Evolutionary conservation across 2,329 filamentous ascomycete species (phyloP).

Genomic region (Ophiostoma populinum): DNA sequence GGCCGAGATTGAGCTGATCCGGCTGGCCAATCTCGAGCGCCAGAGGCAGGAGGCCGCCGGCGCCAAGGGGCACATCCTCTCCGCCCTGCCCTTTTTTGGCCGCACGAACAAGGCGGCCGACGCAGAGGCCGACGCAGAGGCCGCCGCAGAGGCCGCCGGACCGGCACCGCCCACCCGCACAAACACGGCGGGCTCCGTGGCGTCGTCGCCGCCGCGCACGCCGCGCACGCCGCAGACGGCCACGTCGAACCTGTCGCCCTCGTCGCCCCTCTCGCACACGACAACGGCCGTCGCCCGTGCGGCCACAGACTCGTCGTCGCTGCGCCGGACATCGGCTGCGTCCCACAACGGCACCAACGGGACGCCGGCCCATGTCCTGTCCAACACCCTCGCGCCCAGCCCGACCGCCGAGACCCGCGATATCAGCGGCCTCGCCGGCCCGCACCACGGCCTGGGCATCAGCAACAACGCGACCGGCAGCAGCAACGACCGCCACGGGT

Average conservation of each 20-base stretch:
- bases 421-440: neutral
- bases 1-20: slow-evolving; percentile 69
- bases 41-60: slow-evolving; percentile 24
- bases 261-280: neutral
- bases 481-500: neutral
- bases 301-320: neutral
- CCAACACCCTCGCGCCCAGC: slow-evolving; percentile 1
- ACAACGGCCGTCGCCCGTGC: neutral
- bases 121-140: neutral
- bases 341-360: no score
- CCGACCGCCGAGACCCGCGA: slow-evolving; percentile 2
- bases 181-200: slow-evolving; percentile 2
- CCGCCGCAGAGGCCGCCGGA: neutral
- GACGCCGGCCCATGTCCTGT: no score
- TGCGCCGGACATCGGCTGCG: neutral
- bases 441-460: neutral
- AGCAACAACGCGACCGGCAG: neutral
- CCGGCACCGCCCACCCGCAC: neutral
- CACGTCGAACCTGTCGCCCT: neutral
- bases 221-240: neutral
- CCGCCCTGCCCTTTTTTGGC: neutral
- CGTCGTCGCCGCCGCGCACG: neutral
- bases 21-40: slow-evolving; percentile 47
- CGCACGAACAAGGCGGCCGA: neutral
- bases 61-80: slow-evolving; percentile 8